phyloP scores from a whole-genome alignment of 1,139 yeast species.

The Meyerozyma smithsonii region DNA sequence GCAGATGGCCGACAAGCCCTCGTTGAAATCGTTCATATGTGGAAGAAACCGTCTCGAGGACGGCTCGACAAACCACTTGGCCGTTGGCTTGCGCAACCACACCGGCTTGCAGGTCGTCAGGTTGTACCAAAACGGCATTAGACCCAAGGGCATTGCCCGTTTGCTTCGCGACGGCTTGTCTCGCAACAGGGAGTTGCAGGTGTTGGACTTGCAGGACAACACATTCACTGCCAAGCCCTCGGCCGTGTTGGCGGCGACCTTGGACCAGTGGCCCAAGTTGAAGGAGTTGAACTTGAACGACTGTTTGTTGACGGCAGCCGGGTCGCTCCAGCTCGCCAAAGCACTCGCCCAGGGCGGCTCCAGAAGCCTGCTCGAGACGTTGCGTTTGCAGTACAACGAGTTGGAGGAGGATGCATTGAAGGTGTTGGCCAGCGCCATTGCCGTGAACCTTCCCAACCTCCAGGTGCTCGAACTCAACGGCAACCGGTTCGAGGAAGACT shows the following conservation, averaged over 20 bases:
- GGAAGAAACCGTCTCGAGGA: slow-evolving; percentile 96
- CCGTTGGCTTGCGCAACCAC: slow-evolving; percentile 75
- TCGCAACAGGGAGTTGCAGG: slow-evolving; percentile 53
- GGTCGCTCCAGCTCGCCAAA: slow-evolving; percentile 53
- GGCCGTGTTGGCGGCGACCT: slow-evolving; percentile 41
- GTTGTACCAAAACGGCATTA: slow-evolving; percentile 91
- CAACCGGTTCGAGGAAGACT: slow-evolving; percentile 62
- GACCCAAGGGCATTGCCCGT: slow-evolving; percentile 85
- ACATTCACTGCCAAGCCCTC: slow-evolving; percentile 85
- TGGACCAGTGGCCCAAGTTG: slow-evolving; percentile 45
- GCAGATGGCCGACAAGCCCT: slow-evolving; percentile 36
- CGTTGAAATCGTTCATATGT: slow-evolving; percentile 80
- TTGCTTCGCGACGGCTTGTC: slow-evolving; percentile 71
- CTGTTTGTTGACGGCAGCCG: slow-evolving; percentile 76
- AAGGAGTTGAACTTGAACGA: slow-evolving; percentile 83
- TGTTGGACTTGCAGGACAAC: slow-evolving; percentile 89
- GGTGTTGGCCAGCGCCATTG: slow-evolving; percentile 49
- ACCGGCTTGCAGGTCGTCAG: slow-evolving; percentile 66
- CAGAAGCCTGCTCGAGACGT: slow-evolving; percentile 40
- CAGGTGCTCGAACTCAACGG: slow-evolving; percentile 81
- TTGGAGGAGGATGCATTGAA: slow-evolving; percentile 63
- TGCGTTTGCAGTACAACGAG: slow-evolving; percentile 88
- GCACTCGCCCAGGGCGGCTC: slow-evolving; percentile 37
- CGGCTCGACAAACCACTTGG: slow-evolving; percentile 79
- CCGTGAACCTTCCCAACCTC: slow-evolving; percentile 55